phyloP scores from a whole-genome alignment of 2,329 filamentous ascomycete species.

The Botrytis squamosa region DNA sequence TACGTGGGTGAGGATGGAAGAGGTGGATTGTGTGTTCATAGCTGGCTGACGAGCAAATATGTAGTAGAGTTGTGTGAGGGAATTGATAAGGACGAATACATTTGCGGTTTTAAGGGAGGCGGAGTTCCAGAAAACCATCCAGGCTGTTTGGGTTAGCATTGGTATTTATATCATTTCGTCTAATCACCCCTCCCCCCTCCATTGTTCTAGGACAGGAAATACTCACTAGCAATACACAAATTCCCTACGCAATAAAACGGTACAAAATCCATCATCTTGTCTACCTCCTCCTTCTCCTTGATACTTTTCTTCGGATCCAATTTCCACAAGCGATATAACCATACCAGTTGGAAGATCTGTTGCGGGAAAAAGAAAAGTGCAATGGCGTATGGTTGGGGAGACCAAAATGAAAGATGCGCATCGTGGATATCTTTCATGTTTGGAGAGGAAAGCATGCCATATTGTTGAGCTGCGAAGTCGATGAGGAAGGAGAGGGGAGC shows the following conservation, averaged over 20 bases:
- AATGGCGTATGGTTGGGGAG: constrained; percentile 58
- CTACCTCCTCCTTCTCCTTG: constrained; percentile 44
- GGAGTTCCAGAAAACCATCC: constrained; percentile 63
- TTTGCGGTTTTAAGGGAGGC: constrained; percentile 50
- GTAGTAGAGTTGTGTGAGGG: constrained; percentile 54
- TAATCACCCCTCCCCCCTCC: not conserved
- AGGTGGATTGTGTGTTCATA: constrained; percentile 51
- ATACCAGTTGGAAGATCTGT: constrained; percentile 56
- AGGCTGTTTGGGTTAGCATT: constrained; percentile 40
- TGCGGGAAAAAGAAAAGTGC: constrained; percentile 61
- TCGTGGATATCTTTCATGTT: constrained; percentile 62
- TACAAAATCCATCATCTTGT: constrained; percentile 52
- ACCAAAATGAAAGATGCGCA: constrained; percentile 57
- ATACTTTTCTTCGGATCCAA: constrained; percentile 44
- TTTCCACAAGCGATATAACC: constrained; percentile 56
- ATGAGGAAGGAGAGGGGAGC: constrained; percentile 54
- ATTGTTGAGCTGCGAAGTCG: constrained; percentile 59
- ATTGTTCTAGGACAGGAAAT: too few species aligned
- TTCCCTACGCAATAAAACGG: constrained; percentile 58
- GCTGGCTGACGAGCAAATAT: constrained; percentile 48
- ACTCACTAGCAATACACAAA: constrained; percentile 56
- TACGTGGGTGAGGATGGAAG: constrained; percentile 56
- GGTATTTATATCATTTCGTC: not conserved
- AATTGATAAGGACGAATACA: constrained; percentile 57
- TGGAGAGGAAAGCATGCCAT: constrained; percentile 55